A percentile compares a stretch with the other conserved stretches of the same genome.
Conservation (phyloP, 768 basidiomycete genomes). For the Amanita polypyramis region DNA sequence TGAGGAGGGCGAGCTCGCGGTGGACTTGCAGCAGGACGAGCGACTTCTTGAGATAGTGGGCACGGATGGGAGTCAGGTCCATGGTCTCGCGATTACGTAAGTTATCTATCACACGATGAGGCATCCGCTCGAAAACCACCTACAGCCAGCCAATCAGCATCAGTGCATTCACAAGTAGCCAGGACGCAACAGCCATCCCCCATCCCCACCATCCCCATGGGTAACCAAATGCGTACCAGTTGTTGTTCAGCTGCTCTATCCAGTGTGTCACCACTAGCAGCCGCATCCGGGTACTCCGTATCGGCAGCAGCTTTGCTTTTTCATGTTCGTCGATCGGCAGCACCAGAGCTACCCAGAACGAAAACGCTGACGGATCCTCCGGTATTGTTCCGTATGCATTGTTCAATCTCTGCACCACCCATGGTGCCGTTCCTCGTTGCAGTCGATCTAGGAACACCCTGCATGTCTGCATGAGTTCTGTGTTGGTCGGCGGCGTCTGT, state of each 20-base stretch:
- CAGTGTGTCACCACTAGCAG: slow-evolving; percentile 84
- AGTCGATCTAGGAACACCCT: slow-evolving; percentile 33
- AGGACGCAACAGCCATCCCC: slow-evolving; percentile 13
- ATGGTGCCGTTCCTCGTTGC: slow-evolving; percentile 69
- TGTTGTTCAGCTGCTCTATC: slow-evolving; percentile 66
- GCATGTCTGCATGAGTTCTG: slow-evolving; percentile 41
- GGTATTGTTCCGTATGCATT: slow-evolving; percentile 75
- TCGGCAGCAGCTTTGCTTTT: slow-evolving; percentile 78
- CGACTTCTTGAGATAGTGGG: slow-evolving; percentile 97
- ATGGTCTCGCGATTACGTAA: slow-evolving; percentile 3
- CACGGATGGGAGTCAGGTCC: slow-evolving; percentile 73
- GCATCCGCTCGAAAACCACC: slow-evolving; percentile 74
- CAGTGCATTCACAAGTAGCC: slow-evolving; percentile 20
- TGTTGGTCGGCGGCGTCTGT: slow-evolving; percentile 27
- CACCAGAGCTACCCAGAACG: slow-evolving; percentile 85
- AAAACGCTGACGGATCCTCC: slow-evolving; percentile 56
- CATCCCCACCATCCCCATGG: slow-evolving; percentile 4
- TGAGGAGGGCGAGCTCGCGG: slow-evolving; percentile 67
- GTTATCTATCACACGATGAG: slow-evolving; percentile 27
- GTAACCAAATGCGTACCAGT: slow-evolving; percentile 30
- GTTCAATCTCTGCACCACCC: slow-evolving; percentile 85
- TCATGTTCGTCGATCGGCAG: slow-evolving; percentile 88
- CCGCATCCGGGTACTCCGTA: slow-evolving; percentile 67
- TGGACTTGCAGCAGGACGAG: slow-evolving; percentile 80
- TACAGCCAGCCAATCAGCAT: slow-evolving; percentile 26